phyloP scores from a whole-genome alignment of 1,284 basidiomycete species.

The Fomitopsis betulina region DNA sequence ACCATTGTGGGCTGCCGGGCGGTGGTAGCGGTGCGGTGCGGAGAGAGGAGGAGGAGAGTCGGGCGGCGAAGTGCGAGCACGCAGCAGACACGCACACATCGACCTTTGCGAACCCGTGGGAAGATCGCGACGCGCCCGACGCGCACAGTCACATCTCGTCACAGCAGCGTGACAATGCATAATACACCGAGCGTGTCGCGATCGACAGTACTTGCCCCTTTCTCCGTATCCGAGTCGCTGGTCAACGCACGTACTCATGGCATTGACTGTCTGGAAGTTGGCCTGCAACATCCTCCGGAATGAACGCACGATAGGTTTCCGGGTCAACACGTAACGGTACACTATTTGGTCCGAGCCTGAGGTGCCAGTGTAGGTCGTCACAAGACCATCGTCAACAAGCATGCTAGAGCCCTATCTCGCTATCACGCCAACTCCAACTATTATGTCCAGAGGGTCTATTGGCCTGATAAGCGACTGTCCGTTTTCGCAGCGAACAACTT shows the following conservation, averaged over 20 bases:
- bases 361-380: background rate
- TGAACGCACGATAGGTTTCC: no score
- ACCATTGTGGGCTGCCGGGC: slow-evolving; percentile 36
- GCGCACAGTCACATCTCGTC: slow-evolving; percentile 2
- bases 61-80: background rate
- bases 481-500: no score
- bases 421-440: background rate
- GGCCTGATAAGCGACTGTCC: slow-evolving; percentile 1
- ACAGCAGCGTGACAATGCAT: background rate
- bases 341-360: background rate
- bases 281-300: no score
- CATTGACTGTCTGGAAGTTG: background rate
- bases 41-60: slow-evolving; percentile 1
- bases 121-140: slow-evolving; percentile 6
- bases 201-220: background rate
- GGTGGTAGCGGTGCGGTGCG: background rate
- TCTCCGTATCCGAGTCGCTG: no score
- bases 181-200: background rate
- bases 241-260: no score
- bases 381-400: background rate
- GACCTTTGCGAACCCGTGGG: slow-evolving; percentile 3
- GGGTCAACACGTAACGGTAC: background rate
- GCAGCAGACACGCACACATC: slow-evolving; percentile 3
- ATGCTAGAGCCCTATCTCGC: background rate
- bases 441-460: background rate